Base-by-base conservation (phyloP, 2,329 filamentous ascomycete species). In the Epichloe gansuensis region DNA sequence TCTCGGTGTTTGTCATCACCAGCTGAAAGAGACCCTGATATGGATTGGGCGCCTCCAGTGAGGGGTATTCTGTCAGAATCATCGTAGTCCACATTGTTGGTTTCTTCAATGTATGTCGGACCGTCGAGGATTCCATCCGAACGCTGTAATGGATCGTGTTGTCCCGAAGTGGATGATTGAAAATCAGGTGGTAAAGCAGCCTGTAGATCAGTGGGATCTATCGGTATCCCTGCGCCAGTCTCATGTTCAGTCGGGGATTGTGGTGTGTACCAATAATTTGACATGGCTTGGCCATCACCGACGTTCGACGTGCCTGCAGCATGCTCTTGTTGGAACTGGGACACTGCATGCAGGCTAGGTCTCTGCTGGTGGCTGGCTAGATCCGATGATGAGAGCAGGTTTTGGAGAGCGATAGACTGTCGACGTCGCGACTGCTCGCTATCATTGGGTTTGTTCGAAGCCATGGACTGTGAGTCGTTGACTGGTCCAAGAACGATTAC, bases 341-440 rank as follows among this genome's bases (percentile, higher is more conserved):
- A 17, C 9, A 35, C 45, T 23, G 28, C n/a, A 42, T 25, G 13
- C 5, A 17, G 21, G 15, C 37, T 21, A 23, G 23, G 28, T 31
- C 17, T 28, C 28, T 31, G 47, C 38, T 37, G 41, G 34, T 38
- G 34, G 15, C 25, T 38, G 3, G 43, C 5, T 28, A 15, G 9
- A 21, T 38, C 54, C 31, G 57, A 54, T 12, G 60, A 51, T 35
- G 58, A 57, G 52, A 67, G 63, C 38, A 87, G 72, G 60, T 84
- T 79, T 67, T 83, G 83, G 54, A 91, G 73, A 55, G 85, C 86
- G 69, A 93, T 91, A 56, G 84, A 83, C 62, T 59, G 64, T 43
- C 58, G 59, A 51, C 59, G 62, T 53, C 59, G 61, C 49, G 54
- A 54, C 52, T 59, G 55, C 54, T 59, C 58, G 58, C 58, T 58